Percentiles rank a stretch among this genome's conserved stretches.
These are phyloP conservation scores for Aspergillus hancockii DNA, from an alignment of 495 filamentous ascomycete species.

Conservation along the genomic window DNA sequence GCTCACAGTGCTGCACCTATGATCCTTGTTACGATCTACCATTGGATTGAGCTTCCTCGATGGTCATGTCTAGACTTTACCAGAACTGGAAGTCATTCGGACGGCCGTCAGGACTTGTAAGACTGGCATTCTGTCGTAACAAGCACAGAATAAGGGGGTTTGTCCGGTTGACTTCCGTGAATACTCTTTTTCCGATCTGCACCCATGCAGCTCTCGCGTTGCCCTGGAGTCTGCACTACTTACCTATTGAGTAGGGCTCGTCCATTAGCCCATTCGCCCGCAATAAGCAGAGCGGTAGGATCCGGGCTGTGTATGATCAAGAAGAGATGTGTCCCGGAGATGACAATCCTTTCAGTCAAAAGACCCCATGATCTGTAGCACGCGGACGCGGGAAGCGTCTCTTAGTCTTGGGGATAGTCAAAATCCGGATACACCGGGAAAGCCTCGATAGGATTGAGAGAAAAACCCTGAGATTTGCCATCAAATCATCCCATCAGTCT, in stretches of 20 bases:
- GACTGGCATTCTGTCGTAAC: slow-evolving; percentile 18
- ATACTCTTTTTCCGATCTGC: slow-evolving; percentile 16
- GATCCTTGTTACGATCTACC: slow-evolving; percentile 35
- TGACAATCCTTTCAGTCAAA: slow-evolving; percentile 8
- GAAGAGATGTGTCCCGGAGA: slow-evolving; percentile 2
- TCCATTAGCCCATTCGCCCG: slow-evolving; percentile 9
- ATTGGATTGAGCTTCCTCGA: slow-evolving; percentile 37
- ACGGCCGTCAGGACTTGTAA: slow-evolving; percentile 19
- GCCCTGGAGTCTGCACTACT: slow-evolving; percentile 15
- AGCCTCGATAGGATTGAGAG: slow-evolving; percentile 8
- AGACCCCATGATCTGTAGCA: slow-evolving; percentile 11
- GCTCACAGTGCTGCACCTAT: slow-evolving; percentile 28
- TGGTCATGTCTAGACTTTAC: slow-evolving; percentile 28
- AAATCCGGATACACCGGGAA: slow-evolving; percentile 9
- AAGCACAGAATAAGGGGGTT: slow-evolving; percentile 1
- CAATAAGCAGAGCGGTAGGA: slow-evolving; percentile 2
- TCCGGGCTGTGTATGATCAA: slow-evolving; percentile 1
- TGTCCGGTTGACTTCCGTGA: not conserved
- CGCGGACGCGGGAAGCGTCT: slow-evolving; percentile 11
- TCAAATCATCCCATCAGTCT: slow-evolving; percentile 5
- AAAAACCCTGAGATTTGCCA: not conserved
- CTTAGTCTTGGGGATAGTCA: slow-evolving; percentile 3
- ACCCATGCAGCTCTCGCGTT: slow-evolving; percentile 19
- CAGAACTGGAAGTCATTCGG: slow-evolving; percentile 23
- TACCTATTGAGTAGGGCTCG: slow-evolving; percentile 13